Evolutionary conservation across 805 yeast species (phyloP), one percentile per base, ranked within the genome.

Genomic region (Hanseniaspora pseudoguilliermondii): DNA sequence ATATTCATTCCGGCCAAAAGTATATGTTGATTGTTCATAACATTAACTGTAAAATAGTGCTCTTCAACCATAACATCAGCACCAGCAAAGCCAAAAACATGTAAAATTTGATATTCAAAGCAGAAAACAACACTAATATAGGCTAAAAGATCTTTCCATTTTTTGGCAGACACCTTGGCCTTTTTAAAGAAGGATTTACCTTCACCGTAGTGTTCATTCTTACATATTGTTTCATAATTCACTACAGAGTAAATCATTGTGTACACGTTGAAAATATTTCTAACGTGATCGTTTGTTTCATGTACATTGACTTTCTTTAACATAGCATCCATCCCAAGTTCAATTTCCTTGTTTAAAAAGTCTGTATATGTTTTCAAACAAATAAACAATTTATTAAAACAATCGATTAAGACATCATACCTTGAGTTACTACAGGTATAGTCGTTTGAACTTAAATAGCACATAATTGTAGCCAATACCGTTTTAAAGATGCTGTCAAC

Each of bases 1-100:
- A 83, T 78, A 7, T 79, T 75, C 41, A 86, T 70, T 1, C 67
- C 62, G 0, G 97, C 97, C 10, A 90, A 67, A 49, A 86, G 82
- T 8, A 80, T 80, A 64, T 93, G 99, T 1, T 87, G 65, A 6
- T 79, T 67, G 42, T 80, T 75, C 15, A 87, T 67, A 20, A 84
- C 64, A 36, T 79, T 78, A 57, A 73, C 67, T 34, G 73, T 61
- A 21, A 60, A 36, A 23, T 16, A 18, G 3, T 34, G 32, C 23
- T n/a, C 20, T 10, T 25, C 32, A 6, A 16, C 15, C 16, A 15
- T 16, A 9, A 41, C 10, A 8, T 41, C 32, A 18, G 29, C 16
- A 23, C 11, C 25, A 23, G 15, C 18, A 5, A 10, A 23, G 29
- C 4, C 15, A 5, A 6, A 16, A 7, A 41, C 15, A n/a, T 16